Conservation (phyloP, 2,329 filamentous ascomycete species). For the Gyromitra esculenta region DNA sequence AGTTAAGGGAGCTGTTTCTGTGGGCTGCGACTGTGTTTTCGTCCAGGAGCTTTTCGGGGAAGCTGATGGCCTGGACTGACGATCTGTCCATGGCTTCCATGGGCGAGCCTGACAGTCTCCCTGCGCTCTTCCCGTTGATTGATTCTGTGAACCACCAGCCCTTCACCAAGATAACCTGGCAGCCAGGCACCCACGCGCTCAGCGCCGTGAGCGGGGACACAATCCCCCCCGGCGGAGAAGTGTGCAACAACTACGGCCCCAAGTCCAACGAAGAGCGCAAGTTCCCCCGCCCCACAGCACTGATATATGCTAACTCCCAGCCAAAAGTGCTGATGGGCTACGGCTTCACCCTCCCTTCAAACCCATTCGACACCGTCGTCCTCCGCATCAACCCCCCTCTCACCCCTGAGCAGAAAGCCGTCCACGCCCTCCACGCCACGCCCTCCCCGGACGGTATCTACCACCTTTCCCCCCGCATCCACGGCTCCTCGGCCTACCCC, state of each 20-base stretch:
- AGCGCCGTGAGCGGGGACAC: slow-evolving; percentile 58
- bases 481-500: slow-evolving; percentile 24
- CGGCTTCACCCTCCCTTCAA: slow-evolving; percentile 64
- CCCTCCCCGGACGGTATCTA: slow-evolving; percentile 27
- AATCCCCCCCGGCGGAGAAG: slow-evolving; percentile 61
- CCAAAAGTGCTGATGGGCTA: slow-evolving; percentile 64
- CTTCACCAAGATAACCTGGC: slow-evolving; percentile 64
- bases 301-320: slow-evolving; percentile 13
- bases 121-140: slow-evolving; percentile 65
- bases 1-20: slow-evolving; percentile 62
- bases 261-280: slow-evolving; percentile 65
- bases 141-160: slow-evolving; percentile 65
- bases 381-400: slow-evolving; percentile 54
- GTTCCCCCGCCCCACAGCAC: neutral
- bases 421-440: slow-evolving; percentile 70
- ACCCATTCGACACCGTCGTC: slow-evolving; percentile 62
- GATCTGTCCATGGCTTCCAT: slow-evolving; percentile 55
- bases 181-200: slow-evolving; percentile 62
- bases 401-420: slow-evolving; percentile 22
- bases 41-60: slow-evolving; percentile 65
- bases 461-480: slow-evolving; percentile 35
- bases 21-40: slow-evolving; percentile 67
- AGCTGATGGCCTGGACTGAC: slow-evolving; percentile 52
- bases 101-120: slow-evolving; percentile 56
- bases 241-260: slow-evolving; percentile 67